Conservation (phyloP, 768 basidiomycete species). For the Lentinus tigrinus region DNA sequence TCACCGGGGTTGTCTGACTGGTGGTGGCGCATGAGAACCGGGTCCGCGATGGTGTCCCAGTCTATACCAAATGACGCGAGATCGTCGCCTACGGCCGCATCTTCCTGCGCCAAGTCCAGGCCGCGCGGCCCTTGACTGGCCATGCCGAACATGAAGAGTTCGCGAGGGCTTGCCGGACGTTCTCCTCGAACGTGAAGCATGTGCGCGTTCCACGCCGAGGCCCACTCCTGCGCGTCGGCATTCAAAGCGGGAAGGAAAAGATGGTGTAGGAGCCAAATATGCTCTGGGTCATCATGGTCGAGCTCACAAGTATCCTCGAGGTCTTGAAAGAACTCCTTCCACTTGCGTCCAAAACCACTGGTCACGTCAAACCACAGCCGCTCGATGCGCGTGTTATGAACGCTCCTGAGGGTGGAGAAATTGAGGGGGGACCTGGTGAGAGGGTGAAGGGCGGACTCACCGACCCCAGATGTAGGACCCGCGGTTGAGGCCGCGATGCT, state of each 20-base stretch:
- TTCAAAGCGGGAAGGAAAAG: constrained; percentile 21
- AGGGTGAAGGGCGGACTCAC: constrained; percentile 8
- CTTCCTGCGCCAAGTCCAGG: constrained; percentile 10
- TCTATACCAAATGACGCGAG: constrained; percentile 21
- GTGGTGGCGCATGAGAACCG: constrained; percentile 15
- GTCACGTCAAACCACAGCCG: constrained; percentile 31
- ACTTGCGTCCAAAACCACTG: constrained; percentile 24
- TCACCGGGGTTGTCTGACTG: constrained; percentile 9
- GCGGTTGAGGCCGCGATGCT: constrained; percentile 28
- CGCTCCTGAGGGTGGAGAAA: constrained; percentile 15
- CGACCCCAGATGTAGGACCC: constrained; percentile 31
- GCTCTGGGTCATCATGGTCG: constrained; percentile 17
- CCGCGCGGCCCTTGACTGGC: constrained; percentile 30
- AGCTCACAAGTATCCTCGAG: constrained; percentile 21
- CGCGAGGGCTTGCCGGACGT: constrained; percentile 16
- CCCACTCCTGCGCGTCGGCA: constrained; percentile 25
- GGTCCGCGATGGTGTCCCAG: constrained; percentile 18
- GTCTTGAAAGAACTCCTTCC: constrained; percentile 27
- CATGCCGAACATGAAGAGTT: constrained; percentile 35
- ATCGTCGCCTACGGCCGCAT: background rate
- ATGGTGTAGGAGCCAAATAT: constrained; percentile 28
- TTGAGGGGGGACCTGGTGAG: background rate
- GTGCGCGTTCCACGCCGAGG: constrained; percentile 37
- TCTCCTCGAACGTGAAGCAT: constrained; percentile 21
- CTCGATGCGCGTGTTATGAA: constrained; percentile 30